phyloP scores from a whole-genome alignment of 257 asterid genomes.

The Solanum arcanum region DNA sequence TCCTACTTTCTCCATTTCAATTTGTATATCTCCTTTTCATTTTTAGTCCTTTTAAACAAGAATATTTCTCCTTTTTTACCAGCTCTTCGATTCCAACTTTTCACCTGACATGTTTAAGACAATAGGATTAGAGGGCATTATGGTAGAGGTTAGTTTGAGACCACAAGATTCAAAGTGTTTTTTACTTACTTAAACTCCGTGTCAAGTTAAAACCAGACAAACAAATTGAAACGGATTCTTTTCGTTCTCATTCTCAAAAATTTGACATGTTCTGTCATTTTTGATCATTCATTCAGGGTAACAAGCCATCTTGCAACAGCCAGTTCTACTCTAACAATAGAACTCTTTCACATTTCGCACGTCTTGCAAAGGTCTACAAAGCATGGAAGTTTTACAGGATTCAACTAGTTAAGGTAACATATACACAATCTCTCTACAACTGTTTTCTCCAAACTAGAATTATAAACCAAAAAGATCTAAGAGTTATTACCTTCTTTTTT shows the following conservation, averaged over 20 bases:
- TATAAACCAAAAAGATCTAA: not conserved
- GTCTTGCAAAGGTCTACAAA: slow-evolving; percentile 68
- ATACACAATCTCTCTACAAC: not conserved
- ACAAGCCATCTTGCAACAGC: slow-evolving; percentile 64
- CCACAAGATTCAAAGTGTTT: not conserved
- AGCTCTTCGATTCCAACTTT: not conserved
- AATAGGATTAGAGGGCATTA: not conserved
- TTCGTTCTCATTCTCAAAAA: not conserved
- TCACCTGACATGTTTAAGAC: not conserved
- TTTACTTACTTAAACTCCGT: not conserved
- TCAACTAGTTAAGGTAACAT: slow-evolving; percentile 67
- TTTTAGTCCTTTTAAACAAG: not conserved
- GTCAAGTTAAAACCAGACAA: not conserved
- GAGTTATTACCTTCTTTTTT: not conserved
- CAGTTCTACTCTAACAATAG: slow-evolving; percentile 81
- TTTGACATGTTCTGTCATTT: not conserved
- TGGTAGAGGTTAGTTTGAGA: not conserved
- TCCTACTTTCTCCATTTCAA: not conserved
- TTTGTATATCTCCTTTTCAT: not conserved
- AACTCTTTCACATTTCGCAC: slow-evolving; percentile 68
- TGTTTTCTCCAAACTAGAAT: not conserved
- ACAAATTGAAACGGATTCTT: fast-evolving
- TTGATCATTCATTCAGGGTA: slow-evolving; percentile 42
- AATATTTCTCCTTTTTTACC: not conserved
- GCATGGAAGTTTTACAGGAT: slow-evolving; percentile 94